phyloP scores from a whole-genome alignment of 2,329 filamentous ascomycete genomes.

The Verticillium nonalfalfae region DNA sequence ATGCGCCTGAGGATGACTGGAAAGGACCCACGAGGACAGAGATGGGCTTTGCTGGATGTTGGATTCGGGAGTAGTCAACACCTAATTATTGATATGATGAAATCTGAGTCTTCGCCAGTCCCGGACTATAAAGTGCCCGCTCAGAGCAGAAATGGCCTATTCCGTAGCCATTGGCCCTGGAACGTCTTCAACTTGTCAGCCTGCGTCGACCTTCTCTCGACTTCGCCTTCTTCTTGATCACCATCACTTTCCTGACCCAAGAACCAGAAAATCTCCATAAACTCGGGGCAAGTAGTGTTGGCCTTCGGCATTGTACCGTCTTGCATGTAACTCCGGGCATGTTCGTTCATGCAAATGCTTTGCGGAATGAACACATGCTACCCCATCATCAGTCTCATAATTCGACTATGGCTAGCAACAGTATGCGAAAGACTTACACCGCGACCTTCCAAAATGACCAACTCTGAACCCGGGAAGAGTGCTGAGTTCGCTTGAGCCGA shows the following conservation, averaged over 20 bases:
- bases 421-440: constrained; percentile 28
- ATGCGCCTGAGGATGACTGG: constrained; percentile 12
- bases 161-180: no score
- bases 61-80: constrained; percentile 3
- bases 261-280: no score
- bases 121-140: no score
- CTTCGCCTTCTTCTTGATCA: background rate
- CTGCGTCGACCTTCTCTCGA: no score
- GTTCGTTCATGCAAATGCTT: constrained; percentile 5
- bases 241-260: background rate
- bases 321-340: constrained; percentile 35
- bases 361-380: background rate
- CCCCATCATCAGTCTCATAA: background rate
- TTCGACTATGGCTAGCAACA: background rate
- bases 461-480: constrained; percentile 34
- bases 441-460: constrained; percentile 42
- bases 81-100: background rate
- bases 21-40: constrained; percentile 11
- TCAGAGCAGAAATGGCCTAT: no score
- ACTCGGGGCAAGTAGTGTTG: background rate
- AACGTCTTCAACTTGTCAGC: no score
- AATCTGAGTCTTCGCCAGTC: background rate
- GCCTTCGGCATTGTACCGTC: constrained; percentile 32
- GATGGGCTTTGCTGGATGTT: constrained; percentile 8
- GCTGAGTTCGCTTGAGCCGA: constrained; percentile 33